Evolutionary conservation across 768 basidiomycete genomes (phyloP).

Genomic region (Panus rudis): DNA sequence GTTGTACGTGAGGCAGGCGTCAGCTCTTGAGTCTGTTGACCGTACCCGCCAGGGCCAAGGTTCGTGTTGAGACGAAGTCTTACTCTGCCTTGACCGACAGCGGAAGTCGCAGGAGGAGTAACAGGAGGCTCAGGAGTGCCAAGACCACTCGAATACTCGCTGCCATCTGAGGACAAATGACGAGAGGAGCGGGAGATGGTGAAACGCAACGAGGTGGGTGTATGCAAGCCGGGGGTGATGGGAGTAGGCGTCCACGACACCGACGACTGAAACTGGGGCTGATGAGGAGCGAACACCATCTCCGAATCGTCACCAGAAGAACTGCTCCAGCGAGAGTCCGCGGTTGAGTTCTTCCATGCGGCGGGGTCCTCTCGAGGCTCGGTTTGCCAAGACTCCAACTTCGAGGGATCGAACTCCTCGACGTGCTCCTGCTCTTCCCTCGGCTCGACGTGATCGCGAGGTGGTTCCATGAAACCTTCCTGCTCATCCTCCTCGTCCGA

Average conservation of each 20-base stretch:
- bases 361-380: too few species aligned
- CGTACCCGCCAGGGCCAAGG: neutral
- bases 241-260: constrained; percentile 1
- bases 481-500: constrained; percentile 49
- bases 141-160: neutral
- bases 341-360: too few species aligned
- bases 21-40: neutral
- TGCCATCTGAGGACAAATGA: neutral
- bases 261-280: constrained; percentile 11
- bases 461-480: constrained; percentile 33
- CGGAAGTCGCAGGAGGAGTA: neutral
- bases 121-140: neutral
- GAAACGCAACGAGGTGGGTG: neutral
- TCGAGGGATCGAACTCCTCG: constrained; percentile 1
- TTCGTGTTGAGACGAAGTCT: neutral
- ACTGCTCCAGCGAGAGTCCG: constrained; percentile 6
- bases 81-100: neutral
- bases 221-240: constrained; percentile 1
- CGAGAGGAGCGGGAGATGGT: neutral
- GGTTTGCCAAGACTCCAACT: too few species aligned
- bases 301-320: constrained; percentile 15
- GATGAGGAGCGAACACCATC: constrained; percentile 23
- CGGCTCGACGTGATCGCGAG: too few species aligned
- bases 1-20: too few species aligned
- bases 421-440: neutral